Percentiles rank a stretch among this genome's conserved stretches.
Conservation (phyloP, 2,329 filamentous ascomycete genomes). For the Helminthosporium solani region DNA sequence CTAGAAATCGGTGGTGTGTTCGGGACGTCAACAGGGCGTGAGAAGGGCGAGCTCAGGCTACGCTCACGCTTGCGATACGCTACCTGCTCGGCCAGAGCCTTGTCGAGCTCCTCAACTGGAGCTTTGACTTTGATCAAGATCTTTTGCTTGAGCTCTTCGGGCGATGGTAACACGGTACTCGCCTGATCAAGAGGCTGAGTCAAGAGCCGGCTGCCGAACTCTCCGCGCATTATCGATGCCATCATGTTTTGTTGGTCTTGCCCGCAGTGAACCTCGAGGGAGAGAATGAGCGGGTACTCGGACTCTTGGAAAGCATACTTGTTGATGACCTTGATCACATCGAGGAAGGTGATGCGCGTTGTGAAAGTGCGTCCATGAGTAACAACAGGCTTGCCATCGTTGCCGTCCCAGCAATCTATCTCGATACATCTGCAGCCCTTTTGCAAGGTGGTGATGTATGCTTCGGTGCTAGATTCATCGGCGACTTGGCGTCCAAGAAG, state of each 20-base stretch:
- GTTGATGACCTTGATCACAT: slow-evolving; percentile 90
- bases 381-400: slow-evolving; percentile 82
- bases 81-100: slow-evolving; percentile 36
- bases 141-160: slow-evolving; percentile 77
- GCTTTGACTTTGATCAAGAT: slow-evolving; percentile 96
- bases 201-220: slow-evolving; percentile 79
- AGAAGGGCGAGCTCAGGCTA: slow-evolving; percentile 77
- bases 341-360: slow-evolving; percentile 81
- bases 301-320: slow-evolving; percentile 90
- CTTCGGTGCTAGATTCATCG: slow-evolving; percentile 88
- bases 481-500: slow-evolving; percentile 86
- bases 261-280: slow-evolving; percentile 92
- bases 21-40: slow-evolving; percentile 60
- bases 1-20: slow-evolving; percentile 53
- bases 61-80: slow-evolving; percentile 49
- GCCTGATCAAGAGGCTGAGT: slow-evolving; percentile 71
- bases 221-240: slow-evolving; percentile 83
- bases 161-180: slow-evolving; percentile 72
- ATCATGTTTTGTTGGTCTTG: slow-evolving; percentile 79
- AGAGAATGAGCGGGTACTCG: slow-evolving; percentile 89
- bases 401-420: slow-evolving; percentile 97
- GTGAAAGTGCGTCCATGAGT: slow-evolving; percentile 90
- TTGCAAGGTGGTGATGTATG: slow-evolving; percentile 85
- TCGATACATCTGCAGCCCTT: slow-evolving; percentile 93
- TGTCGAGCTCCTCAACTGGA: slow-evolving; percentile 56